Base-by-base conservation (phyloP, 108 stramenopile genomes). In the Cyclotella cryptica region DNA sequence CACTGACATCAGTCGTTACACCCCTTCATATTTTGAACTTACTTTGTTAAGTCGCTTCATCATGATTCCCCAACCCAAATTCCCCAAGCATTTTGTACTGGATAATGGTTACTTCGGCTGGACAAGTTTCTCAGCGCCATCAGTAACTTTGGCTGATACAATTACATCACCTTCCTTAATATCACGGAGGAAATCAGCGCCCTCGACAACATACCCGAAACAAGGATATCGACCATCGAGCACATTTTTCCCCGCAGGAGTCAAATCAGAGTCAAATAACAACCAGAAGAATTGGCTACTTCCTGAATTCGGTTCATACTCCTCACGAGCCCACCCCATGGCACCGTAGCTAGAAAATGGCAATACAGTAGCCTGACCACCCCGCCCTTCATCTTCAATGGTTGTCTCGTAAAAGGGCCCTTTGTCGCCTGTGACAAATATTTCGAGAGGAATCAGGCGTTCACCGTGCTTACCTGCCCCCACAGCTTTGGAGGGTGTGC, bases 241-340 rank as follows among this genome's bases (percentile, higher is more conserved):
- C 0, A 98, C 88, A 86, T 98, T 98, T 85, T 98, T 98, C 29
- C 98, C 98, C n/a, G 97, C 98, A 17, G 98, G 98, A 10, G 98
- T 98, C 46, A 98, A 86, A 88, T 98, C 98, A 18, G 91, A 93
- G 79, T 98, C 97, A 79, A 98, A 98, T 53, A 98, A 84, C 64
- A 98, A 78, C 95, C 95, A 98, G 79, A 98, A 98, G 86, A 97
- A 97, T 85, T 98, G 98, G 69, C 88, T 90, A 43, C 89, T 90
- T 41, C 97, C 98, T 10, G 92, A 87, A 69, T 98, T 97, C 21
- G 95, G 78, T 51, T 97, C 98, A 77, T 96, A 97, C 68, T 98
- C 98, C 35, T 96, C 93, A 27, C 98, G 83, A 0, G 98, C 98
- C 98, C 97, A 98, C 55, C 98, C 98, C 87, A 98, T 86, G 6